A percentile compares a stretch with the other conserved stretches of the same genome.
Conservation (phyloP, 768 basidiomycete genomes). For the Tylopilus sp. region DNA sequence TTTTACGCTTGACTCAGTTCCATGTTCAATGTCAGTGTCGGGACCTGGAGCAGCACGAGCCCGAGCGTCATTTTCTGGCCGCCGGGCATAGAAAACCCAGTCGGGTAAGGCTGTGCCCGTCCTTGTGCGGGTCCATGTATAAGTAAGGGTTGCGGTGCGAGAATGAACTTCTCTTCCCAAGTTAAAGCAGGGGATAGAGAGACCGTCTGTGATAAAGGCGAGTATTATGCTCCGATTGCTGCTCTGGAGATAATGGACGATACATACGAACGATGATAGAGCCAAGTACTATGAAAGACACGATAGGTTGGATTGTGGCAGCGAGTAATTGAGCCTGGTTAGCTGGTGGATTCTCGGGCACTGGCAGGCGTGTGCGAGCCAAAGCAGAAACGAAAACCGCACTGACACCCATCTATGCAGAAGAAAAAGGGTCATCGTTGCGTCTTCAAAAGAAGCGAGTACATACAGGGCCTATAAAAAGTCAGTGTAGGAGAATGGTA, state of each 20-base stretch:
- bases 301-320: constrained; percentile 72
- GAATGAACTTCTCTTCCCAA: constrained; percentile 45
- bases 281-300: constrained; percentile 80
- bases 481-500: constrained; percentile 2
- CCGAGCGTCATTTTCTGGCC: constrained; percentile 8
- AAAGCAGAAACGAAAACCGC: constrained; percentile 85
- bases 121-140: constrained; percentile 39
- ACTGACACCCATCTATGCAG: constrained; percentile 79
- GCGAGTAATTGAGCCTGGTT: constrained; percentile 73
- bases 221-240: neutral
- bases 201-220: constrained; percentile 45
- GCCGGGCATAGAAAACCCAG: constrained; percentile 41
- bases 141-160: constrained; percentile 44
- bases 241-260: neutral
- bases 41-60: neutral
- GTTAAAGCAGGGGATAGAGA: constrained; percentile 68
- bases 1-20: constrained; percentile 4
- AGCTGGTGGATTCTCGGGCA: constrained; percentile 54
- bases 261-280: constrained; percentile 80
- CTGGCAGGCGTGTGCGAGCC: constrained; percentile 59
- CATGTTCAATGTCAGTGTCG: constrained; percentile 21
- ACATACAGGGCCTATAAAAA: constrained; percentile 50
- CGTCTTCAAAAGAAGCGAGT: neutral
- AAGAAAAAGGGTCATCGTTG: neutral
- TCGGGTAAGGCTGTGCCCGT: constrained; percentile 36